Evolutionary conservation across 352 stramenopile genomes (phyloP).

Genomic region (Peronosclerospora sorghi): DNA sequence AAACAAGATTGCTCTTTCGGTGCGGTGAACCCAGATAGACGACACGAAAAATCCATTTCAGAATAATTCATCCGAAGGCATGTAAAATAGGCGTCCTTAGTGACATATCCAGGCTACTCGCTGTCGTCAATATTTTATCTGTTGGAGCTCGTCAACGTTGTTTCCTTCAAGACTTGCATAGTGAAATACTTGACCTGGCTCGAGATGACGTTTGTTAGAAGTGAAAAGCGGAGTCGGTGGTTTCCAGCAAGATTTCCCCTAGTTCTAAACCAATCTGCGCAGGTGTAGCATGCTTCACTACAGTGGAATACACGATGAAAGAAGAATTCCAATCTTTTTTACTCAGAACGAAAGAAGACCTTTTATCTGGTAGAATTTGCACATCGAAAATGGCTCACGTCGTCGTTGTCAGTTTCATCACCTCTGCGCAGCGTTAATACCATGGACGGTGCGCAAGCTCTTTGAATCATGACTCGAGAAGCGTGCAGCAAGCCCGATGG

Average conservation of each 20-base stretch:
- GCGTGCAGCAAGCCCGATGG: constrained; percentile 15
- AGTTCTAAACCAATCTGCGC: constrained; percentile 29
- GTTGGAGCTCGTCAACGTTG: constrained; percentile 30
- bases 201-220: constrained; percentile 38
- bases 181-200: constrained; percentile 52
- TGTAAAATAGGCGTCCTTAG: constrained; percentile 32
- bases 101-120: constrained; percentile 53
- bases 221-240: constrained; percentile 54
- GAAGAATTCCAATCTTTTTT: constrained; percentile 51
- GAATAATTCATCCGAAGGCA: constrained; percentile 42
- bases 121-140: constrained; percentile 50
- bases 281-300: constrained; percentile 44
- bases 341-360: constrained; percentile 34
- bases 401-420: constrained; percentile 10
- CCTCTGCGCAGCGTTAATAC: constrained; percentile 3
- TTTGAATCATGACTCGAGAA: constrained; percentile 5
- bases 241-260: constrained; percentile 47
- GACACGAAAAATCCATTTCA: constrained; percentile 73
- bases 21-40: constrained; percentile 8
- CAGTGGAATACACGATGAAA: constrained; percentile 63
- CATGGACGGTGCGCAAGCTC: constrained; percentile 1
- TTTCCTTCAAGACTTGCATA: constrained; percentile 26
- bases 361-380: constrained; percentile 17
- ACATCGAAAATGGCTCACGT: constrained; percentile 25
- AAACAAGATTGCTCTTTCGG: constrained; percentile 36